Evolutionary conservation across 768 basidiomycete genomes (phyloP), one percentile per base, ranked within the genome.

Genomic region (Kwoniella dendrophila): DNA sequence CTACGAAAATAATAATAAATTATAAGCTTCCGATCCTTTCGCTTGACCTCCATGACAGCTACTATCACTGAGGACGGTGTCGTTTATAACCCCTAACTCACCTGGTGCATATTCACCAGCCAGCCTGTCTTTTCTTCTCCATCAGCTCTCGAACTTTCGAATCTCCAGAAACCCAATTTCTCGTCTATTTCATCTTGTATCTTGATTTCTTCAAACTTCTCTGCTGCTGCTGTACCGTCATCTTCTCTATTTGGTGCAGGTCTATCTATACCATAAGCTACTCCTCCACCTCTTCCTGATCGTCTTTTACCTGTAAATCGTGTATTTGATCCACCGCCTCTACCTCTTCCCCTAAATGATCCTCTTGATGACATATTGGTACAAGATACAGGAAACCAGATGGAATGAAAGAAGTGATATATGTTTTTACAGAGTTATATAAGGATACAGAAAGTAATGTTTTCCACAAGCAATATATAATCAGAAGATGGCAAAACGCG

Each of bases 71-170:
- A n/a, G n/a, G n/a, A n/a, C n/a, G n/a, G n/a, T n/a, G n/a, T n/a
- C n/a, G n/a, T 7, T 59, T 24, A 24, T 4, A 40, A 26, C 40
- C 29, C 40, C n/a, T 34, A 18, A 83, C 90, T 68, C 75, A 93
- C 92, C 55, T 96, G 91, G 77, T 95, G 94, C 95, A 99, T 98
- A 75, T 98, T 98, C 65, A 99, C 87, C 74, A 99, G 81, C 96
- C 96, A 98, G 1, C 94, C 96, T 56, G 90, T 89, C 74, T 83
- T 86, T 71, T 82, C 82, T 2, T 83, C 80, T 0, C 94, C 95
- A 20, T 59, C 69, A n/a, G 71, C 75, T 40, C 64, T 54, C 0
- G 53, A 66, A 73, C 94, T 90, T 62, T 90, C 86, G 50, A 90
- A 82, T 64, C 88, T 84, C 40, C 81, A 81, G 78, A 98, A 99